Evolutionary conservation across 2,329 filamentous ascomycete species (phyloP).

Genomic region (Tolypocladium ophioglossoides): DNA sequence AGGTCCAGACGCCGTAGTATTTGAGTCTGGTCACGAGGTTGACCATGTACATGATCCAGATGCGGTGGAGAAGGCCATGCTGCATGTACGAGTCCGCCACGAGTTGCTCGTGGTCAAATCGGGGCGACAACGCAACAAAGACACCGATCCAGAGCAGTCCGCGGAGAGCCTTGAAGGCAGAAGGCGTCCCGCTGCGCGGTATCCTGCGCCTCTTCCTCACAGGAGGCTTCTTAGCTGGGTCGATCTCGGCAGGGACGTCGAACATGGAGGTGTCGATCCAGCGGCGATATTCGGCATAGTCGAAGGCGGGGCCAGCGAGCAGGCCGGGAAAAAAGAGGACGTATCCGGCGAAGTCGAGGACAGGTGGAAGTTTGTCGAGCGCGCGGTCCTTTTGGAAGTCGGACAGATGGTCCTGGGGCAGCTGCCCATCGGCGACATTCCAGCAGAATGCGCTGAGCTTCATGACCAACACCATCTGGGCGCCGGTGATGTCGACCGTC

Average conservation of each 20-base stretch:
- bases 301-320: constrained; percentile 84
- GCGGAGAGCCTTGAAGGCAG: constrained; percentile 60
- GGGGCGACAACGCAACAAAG: constrained; percentile 62
- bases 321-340: constrained; percentile 92
- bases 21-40: constrained; percentile 76
- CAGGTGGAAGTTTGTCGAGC: constrained; percentile 59
- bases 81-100: constrained; percentile 55
- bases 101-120: constrained; percentile 55
- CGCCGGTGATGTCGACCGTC: constrained; percentile 77
- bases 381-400: constrained; percentile 78
- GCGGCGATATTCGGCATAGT: constrained; percentile 82
- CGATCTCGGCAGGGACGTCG: constrained; percentile 68
- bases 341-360: constrained; percentile 80
- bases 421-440: constrained; percentile 89
- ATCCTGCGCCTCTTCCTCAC: constrained; percentile 88
- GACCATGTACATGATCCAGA: constrained; percentile 76
- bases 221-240: constrained; percentile 73
- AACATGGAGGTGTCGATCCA: constrained; percentile 97
- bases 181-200: constrained; percentile 79
- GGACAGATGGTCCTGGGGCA: constrained; percentile 69
- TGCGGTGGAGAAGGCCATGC: constrained; percentile 58
- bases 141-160: constrained; percentile 71
- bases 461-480: constrained; percentile 98
- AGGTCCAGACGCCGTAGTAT: constrained; percentile 92
- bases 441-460: constrained; percentile 95